Base-by-base conservation (phyloP, 2,329 filamentous ascomycete species). In the Coniochaeta sp. region DNA sequence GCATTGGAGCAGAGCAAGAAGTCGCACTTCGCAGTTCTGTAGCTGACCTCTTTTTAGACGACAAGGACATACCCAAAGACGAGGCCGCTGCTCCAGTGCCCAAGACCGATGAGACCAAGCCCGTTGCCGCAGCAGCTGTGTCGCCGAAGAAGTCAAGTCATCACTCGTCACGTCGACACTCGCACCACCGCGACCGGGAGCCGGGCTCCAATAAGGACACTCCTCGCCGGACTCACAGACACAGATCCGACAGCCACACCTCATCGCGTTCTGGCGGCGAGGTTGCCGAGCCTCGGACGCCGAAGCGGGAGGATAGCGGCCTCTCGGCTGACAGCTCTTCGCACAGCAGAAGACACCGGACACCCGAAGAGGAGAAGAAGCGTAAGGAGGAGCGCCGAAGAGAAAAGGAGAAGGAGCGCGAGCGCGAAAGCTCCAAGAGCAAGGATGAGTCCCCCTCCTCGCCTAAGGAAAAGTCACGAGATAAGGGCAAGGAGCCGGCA, bases 11-110 rank as follows among this genome's bases (percentile, higher is more conserved):
- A 61, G 69, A 67, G 66, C 66, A 71, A 65, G 71, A 75, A 63
- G 69, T 72, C 65, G 74, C 74, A 67, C 71, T 77, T 73, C 69
- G 72, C 69, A 71, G 73, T 71, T 74, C 75, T 72, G 75, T 79
- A 79, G 75, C 81, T 84, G 78, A 84, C 81, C 75, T 79, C 70
- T 79, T 75, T 72, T 74, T 75, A 84, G 81, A 81, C 73, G 79
- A 80, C 60, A 70, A 68, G 64, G 62, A 57, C 65, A 79, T 72
- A 68, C 71, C 69, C 67, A 75, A 71, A 69, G 73, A 75, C 36
- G 16, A 28, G 55, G 34, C 34, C 6, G 34, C 55, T 8, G 34
- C 24, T 30, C 36, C 30, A 62, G 67, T 67, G 59, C 68, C 67
- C 63, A 71, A 71, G 60, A 69, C 72, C 54, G 71, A 72, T 64